Base-by-base conservation (phyloP, 2,329 filamentous ascomycete species). In the Verticillium tricorpus region DNA sequence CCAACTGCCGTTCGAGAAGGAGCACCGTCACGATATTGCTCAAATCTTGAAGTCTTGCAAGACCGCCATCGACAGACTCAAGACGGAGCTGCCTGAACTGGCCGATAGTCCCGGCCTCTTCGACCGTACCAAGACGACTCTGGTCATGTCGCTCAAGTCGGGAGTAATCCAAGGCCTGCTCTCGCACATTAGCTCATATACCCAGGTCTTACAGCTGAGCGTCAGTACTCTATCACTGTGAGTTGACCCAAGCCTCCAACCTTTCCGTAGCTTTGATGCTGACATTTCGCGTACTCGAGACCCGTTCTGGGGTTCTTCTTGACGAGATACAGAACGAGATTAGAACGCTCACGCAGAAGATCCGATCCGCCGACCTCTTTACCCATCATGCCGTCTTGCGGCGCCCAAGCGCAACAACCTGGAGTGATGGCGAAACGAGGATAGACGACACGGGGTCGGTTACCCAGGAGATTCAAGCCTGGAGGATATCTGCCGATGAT, bases 401-500 rank as follows among this genome's bases (percentile, higher is more conserved):
- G 12, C 56, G 58, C 17, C 37, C 52, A 7, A 59, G 59, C 3
- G 54, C 39, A 34, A 39, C 37, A 12, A 63, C 61, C 11, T 64
- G 67, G 31, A 61, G 64, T n/a, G 60, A 60, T 9, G 61, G 61
- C 14, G 61, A 63, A 25, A 67, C 58, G 19, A 54, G 58, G 22
- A 11, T 59, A 8, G 58, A 62, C 2, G 62, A 64, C 32, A 37
- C 58, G 0, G 19, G 58, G 19, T 62, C 60, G 2, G 57, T 71
- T 2, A 63, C 66, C 15, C 64, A 64, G 22, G 67, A 69, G 54
- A 69, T 72, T 19, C 61, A 62, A 25, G 64, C 66, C 17, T 72
- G 70, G 70, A 62, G 63, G 8, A 64, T 65, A 58, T 69, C 69
- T n/a, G 70, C 68, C 32, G 66, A 71, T 28, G 67, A 70, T 25